Percentiles rank a stretch among this genome's conserved stretches.
These are phyloP conservation scores for Trametes elegans DNA, from an alignment of 768 basidiomycete species.

Conservation along the genomic window DNA sequence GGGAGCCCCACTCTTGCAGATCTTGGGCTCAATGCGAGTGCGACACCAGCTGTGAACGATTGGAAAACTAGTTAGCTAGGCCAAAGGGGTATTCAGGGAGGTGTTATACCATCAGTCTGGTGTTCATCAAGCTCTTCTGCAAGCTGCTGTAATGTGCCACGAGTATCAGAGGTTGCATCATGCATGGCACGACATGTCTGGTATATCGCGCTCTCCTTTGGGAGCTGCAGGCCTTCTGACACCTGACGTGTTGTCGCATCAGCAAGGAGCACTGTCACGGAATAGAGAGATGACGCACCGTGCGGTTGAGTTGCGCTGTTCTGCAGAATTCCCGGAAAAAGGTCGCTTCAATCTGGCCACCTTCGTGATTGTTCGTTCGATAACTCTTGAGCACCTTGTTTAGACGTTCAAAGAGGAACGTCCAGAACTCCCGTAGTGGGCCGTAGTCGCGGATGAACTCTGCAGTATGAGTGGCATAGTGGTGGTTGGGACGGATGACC, in stretches of 20 bases:
- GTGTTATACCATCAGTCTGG: background rate
- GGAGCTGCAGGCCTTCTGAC: background rate
- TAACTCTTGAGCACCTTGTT: conserved; percentile 33
- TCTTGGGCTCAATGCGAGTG: background rate
- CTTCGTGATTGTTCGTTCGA: conserved; percentile 26
- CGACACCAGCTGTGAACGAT: background rate
- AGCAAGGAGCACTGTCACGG: background rate
- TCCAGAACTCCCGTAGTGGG: conserved; percentile 37
- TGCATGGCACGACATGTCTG: background rate
- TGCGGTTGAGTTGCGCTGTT: conserved; percentile 5
- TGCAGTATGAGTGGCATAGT: conserved; percentile 34
- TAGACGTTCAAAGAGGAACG: conserved; percentile 31
- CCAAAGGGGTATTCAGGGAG: background rate
- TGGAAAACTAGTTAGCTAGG: too few relatives aligned
- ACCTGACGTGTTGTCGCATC: background rate
- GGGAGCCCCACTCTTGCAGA: background rate
- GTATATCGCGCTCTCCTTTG: background rate
- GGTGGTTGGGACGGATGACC: conserved; percentile 37
- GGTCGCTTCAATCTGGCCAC: conserved; percentile 30
- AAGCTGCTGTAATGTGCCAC: background rate
- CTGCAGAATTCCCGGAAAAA: conserved; percentile 28
- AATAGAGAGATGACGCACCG: conserved; percentile 13
- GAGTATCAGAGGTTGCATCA: background rate
- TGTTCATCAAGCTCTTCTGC: background rate
- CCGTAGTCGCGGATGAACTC: conserved; percentile 32